Conservation (phyloP, 1,284 basidiomycete species). For the Anthracocystis setariae region DNA sequence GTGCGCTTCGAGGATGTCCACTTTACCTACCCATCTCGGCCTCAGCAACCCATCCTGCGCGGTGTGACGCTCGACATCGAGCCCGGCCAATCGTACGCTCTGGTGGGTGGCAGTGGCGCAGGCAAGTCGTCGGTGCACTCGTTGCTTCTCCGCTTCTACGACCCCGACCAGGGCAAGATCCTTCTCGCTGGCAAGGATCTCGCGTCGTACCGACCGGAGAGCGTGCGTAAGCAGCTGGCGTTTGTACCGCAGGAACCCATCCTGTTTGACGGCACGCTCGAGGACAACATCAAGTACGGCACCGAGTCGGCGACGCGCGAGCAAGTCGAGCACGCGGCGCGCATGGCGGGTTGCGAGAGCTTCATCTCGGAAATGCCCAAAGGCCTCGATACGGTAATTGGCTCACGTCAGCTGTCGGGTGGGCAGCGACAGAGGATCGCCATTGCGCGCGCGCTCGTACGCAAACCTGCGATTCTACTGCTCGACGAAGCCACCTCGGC, state of each 20-base stretch:
- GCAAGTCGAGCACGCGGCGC: slow-evolving; percentile 86
- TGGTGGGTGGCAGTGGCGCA: slow-evolving; percentile 68
- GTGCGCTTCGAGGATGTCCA: slow-evolving; percentile 69
- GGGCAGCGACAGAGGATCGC: slow-evolving; percentile 71
- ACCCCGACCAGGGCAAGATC: slow-evolving; percentile 82
- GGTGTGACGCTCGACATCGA: slow-evolving; percentile 67
- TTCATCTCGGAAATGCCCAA: slow-evolving; percentile 92
- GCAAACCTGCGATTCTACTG: slow-evolving; percentile 69
- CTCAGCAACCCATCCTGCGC: slow-evolving; percentile 66
- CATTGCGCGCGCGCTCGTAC: slow-evolving; percentile 71
- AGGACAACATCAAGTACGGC: slow-evolving; percentile 92
- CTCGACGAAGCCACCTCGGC: slow-evolving; percentile 68
- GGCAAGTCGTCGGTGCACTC: slow-evolving; percentile 88
- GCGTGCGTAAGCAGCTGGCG: slow-evolving; percentile 57
- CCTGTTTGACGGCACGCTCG: slow-evolving; percentile 80
- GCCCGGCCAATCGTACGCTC: slow-evolving; percentile 64
- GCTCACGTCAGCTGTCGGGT: slow-evolving; percentile 67
- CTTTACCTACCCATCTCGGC: slow-evolving; percentile 69
- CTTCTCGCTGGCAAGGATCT: slow-evolving; percentile 91
- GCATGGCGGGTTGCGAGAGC: slow-evolving; percentile 87
- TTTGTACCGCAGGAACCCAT: slow-evolving; percentile 66
- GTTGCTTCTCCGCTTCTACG: slow-evolving; percentile 89
- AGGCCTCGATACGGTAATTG: slow-evolving; percentile 77
- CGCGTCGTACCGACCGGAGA: slow-evolving; percentile 77
- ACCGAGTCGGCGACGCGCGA: slow-evolving; percentile 76